Base-by-base conservation (phyloP, 1,284 basidiomycete species). In the Wallemia ichthyophaga region DNA sequence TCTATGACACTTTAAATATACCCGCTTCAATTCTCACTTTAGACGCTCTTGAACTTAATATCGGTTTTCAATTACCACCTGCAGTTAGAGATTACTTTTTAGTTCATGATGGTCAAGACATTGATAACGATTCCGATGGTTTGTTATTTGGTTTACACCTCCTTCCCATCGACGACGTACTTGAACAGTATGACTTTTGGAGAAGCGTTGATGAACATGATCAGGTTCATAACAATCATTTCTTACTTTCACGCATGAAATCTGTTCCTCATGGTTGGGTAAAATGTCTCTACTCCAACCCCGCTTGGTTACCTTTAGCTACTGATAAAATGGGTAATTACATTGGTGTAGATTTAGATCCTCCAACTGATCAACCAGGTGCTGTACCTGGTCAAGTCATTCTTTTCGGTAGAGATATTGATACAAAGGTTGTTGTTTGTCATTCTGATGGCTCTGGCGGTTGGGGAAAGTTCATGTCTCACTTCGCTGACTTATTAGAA, bases 321-420 rank as follows among this genome's bases (percentile, higher is more conserved):
- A 82, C 82, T 48, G 92, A 99, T 71, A 84, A 85, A 64, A 81
- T 80, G 21, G 94, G 92, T 25, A 99, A 99, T 71, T 99, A 99
- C 68, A 78, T 96, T 62, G 92, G 92, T 59, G 77, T 99, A 58
- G 92, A 99, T 69, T 76, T 98, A 61, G 87, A 82, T 69, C 92
- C 92, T 2, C 85, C 72, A 23, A 78, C 81, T 62, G 69, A 71
- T 48, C 59, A 31, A 25, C 32, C 25, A 27, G 68, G 67, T 32
- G 92, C 89, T 57, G 70, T 78, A 1, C 74, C 78, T 58, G 94
- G 92, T 2, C 92, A 98, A 69, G 89, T 95, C 58, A 96, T 98
- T 62, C 81, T 96, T 57, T 98, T 96, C 69, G 92, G 92, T 15
- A 78, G 92, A 59, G 92, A 98, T 68, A 95, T 98, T 70, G 92